A percentile compares a stretch with the other conserved stretches of the same genome.
Conservation (phyloP, 768 basidiomycete genomes). For the Lactifluus subvellereus region DNA sequence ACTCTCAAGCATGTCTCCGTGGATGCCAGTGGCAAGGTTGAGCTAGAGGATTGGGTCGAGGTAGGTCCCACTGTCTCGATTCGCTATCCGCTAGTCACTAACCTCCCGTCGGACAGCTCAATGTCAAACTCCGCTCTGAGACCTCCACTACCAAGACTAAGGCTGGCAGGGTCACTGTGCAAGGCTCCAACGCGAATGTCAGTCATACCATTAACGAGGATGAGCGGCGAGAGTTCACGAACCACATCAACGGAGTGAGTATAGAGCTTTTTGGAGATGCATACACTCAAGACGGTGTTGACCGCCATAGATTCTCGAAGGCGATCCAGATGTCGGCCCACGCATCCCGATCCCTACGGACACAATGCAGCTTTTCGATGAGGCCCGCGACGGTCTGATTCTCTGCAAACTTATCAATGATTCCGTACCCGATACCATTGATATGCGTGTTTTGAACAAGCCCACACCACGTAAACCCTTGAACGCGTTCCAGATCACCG, state of each 20-base stretch:
- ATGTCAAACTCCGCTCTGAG: slow-evolving; percentile 65
- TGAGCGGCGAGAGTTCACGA: slow-evolving; percentile 92
- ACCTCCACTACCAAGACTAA: slow-evolving; percentile 44
- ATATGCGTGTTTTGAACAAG: slow-evolving; percentile 96
- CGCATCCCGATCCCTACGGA: slow-evolving; percentile 90
- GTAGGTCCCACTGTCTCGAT: slow-evolving; percentile 36
- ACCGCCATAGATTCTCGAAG: slow-evolving; percentile 71
- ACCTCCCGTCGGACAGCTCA: slow-evolving; percentile 45
- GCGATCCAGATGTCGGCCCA: slow-evolving; percentile 76
- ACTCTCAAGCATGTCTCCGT: slow-evolving; percentile 91
- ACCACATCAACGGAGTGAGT: slow-evolving; percentile 91
- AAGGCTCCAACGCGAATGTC: slow-evolving; percentile 92
- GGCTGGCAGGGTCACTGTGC: slow-evolving; percentile 88
- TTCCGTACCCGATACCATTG: slow-evolving; percentile 98
- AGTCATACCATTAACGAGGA: slow-evolving; percentile 98
- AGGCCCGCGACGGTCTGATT: slow-evolving; percentile 90
- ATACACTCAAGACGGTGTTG: neutral
- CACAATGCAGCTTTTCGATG: slow-evolving; percentile 98
- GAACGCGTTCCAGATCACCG: slow-evolving; percentile 98
- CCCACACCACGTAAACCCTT: slow-evolving; percentile 72
- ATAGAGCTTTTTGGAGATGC: neutral
- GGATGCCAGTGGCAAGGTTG: slow-evolving; percentile 92
- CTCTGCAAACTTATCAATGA: slow-evolving; percentile 99
- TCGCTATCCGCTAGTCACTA: neutral
- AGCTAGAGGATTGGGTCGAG: slow-evolving; percentile 98